Base-by-base conservation (phyloP, 768 basidiomycete genomes). In the Hygrophorus russula region DNA sequence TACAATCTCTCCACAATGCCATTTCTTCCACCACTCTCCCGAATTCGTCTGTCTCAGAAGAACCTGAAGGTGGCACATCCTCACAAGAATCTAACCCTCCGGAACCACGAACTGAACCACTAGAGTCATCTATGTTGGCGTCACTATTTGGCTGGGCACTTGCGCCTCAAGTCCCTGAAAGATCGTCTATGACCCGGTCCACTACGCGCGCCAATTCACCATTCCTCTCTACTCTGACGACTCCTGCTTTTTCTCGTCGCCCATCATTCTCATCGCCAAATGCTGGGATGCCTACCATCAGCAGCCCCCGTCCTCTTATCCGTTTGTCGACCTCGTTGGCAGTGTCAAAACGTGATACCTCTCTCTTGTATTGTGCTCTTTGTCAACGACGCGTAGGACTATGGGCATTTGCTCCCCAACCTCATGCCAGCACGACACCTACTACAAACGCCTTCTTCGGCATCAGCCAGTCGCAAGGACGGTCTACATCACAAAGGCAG, bases 331-430 rank as follows among this genome's bases (percentile, higher is more conserved):
- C 54, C 38, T 34, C 50, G 24, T 49, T 55, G 24, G 54, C 58
- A 35, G 53, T 51, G 17, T 45, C 57, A 36, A 48, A 65, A 41
- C 63, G 65, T 10, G 76, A 77, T 24, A 66, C 72, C 19, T 60
- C 74, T 0, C 63, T 83, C 7, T 59, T 88, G 1, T 71, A 78
- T 47, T 89, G 86, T 48, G 48, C 63, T 8, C 65, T 89, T 13
- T 89, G 85, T 54, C 82, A 83, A 52, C 71, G 86, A n/a, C 73
- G 85, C 14, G 68, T 88, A 34, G 86, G 86, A 2, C 62, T 89
- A 30, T 88, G 86, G 86, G 74, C 76, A 1, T 88, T 86, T 54
- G 58, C 65, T 1, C 63, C 59, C n/a, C 57, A 53, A 4, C 39
- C 53, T 28, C 24, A 53, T 15, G 36, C 48, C 33, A 38, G 13